A percentile compares a stretch with the other conserved stretches of the same genome.
phyloP scores from a whole-genome alignment of 192 early-diverging fungal species.

The Coemansia sp. region DNA sequence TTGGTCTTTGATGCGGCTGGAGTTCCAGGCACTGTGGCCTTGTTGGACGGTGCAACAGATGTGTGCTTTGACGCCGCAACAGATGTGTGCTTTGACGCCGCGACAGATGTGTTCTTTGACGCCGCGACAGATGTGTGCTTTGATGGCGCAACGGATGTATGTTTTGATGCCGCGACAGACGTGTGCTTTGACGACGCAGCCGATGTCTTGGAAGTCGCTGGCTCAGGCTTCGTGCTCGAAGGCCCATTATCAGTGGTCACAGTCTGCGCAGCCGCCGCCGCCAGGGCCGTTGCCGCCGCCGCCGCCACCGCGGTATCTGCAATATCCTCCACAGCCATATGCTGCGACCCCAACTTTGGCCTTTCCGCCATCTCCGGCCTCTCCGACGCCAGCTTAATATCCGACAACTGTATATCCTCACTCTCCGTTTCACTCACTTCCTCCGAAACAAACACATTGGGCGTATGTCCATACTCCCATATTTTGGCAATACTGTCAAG shows the following conservation, averaged over 20 bases:
- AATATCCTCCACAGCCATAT: slow-evolving; percentile 32
- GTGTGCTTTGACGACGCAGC: slow-evolving; percentile 4
- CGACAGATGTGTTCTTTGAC: slow-evolving; percentile 2
- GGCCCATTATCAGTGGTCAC: slow-evolving; percentile 3
- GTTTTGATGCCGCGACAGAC: not conserved
- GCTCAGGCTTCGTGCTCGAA: slow-evolving; percentile 40
- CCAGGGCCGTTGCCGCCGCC: slow-evolving; percentile 18
- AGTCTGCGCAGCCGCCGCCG: slow-evolving; percentile 14
- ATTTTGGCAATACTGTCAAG: slow-evolving; percentile 37
- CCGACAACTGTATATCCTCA: slow-evolving; percentile 13
- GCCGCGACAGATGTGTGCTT: not conserved
- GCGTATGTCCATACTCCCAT: slow-evolving; percentile 41
- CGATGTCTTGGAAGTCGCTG: slow-evolving; percentile 16
- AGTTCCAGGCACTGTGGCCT: slow-evolving; percentile 3
- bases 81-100: not conserved
- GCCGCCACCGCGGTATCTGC: slow-evolving; percentile 30
- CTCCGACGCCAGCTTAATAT: slow-evolving; percentile 24
- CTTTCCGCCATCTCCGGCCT: slow-evolving; percentile 26
- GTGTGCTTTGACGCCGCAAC: not conserved
- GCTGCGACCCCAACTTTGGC: slow-evolving; percentile 3
- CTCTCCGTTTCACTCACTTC: slow-evolving; percentile 19
- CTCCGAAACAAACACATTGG: slow-evolving; percentile 31
- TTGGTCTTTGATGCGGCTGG: slow-evolving; percentile 4
- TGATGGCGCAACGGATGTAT: not conserved
- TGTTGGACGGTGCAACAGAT: not conserved